A percentile compares a stretch with the other conserved stretches of the same genome.
Evolutionary conservation across 345 rosid genomes (phyloP).

Genomic region (Euphorbia tirucalli): DNA sequence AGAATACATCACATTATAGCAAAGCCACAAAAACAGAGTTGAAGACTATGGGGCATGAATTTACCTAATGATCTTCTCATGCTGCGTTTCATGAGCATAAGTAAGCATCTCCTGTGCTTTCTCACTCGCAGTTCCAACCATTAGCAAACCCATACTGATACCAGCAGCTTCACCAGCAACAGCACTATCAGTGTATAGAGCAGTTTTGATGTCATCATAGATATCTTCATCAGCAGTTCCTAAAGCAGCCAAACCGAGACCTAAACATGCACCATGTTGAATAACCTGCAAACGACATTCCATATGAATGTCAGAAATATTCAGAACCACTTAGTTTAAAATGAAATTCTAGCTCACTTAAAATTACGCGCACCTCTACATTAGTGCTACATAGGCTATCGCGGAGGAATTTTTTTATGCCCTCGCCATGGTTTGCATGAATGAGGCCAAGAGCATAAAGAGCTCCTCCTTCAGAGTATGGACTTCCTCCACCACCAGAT

Average conservation of each 20-base stretch:
- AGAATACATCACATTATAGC: background rate
- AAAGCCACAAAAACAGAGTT: background rate
- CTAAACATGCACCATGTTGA: constrained; percentile 99
- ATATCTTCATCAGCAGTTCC: constrained; percentile 99
- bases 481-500: constrained; percentile 94
- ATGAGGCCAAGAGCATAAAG: constrained; percentile 96
- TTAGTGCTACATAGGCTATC: constrained; percentile 84
- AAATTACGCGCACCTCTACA: constrained; percentile 65
- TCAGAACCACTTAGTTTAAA: background rate
- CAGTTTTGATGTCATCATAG: constrained; percentile 85
- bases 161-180: constrained; percentile 99
- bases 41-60: constrained; percentile 13
- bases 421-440: constrained; percentile 99
- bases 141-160: constrained; percentile 92
- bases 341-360: constrained; percentile 5
- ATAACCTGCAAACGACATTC: constrained; percentile 61
- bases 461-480: constrained; percentile 99
- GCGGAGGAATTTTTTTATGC: constrained; percentile 91
- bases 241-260: constrained; percentile 96
- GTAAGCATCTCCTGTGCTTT: constrained; percentile 98
- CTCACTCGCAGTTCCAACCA: constrained; percentile 99
- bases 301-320: constrained; percentile 7
- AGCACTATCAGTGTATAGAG: constrained; percentile 86
- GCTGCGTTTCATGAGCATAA: constrained; percentile 98
- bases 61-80: constrained; percentile 97